Percentiles rank a stretch among this genome's conserved stretches.
These are phyloP conservation scores for Daldinia grandis DNA, from an alignment of 495 filamentous ascomycete species.

Conservation along the genomic window DNA sequence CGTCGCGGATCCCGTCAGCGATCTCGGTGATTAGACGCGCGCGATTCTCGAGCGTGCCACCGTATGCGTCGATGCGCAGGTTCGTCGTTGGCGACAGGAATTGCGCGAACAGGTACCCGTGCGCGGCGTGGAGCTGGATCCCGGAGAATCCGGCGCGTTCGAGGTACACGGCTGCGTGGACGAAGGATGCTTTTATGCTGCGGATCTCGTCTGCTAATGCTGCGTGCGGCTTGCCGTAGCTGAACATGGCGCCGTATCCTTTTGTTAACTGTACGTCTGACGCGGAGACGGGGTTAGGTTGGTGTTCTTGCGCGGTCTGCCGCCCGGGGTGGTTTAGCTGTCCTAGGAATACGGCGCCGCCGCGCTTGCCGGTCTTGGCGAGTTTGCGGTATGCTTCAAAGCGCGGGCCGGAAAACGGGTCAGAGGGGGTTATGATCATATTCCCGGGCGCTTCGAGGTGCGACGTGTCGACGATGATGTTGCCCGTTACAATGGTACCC, in stretches of 20 bases:
- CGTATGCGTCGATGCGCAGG: conserved; percentile 70
- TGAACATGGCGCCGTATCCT: conserved; percentile 40
- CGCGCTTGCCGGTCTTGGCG: conserved; percentile 60
- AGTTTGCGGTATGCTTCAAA: conserved; percentile 67
- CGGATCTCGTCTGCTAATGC: conserved; percentile 60
- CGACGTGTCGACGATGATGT: conserved; percentile 68
- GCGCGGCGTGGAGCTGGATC: conserved; percentile 65
- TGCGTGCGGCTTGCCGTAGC: conserved; percentile 47
- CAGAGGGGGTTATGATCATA: conserved; percentile 61
- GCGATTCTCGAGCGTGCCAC: conserved; percentile 71
- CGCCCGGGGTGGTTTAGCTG: conserved; percentile 73
- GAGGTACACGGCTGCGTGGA: conserved; percentile 57
- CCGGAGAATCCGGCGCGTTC: conserved; percentile 63
- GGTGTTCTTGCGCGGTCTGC: conserved; percentile 58
- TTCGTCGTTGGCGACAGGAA: conserved; percentile 61
- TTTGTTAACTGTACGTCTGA: conserved; percentile 64
- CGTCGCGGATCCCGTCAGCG: conserved; percentile 57
- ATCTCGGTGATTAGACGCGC: conserved; percentile 66
- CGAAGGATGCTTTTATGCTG: conserved; percentile 56
- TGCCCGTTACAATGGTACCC: conserved; percentile 68
- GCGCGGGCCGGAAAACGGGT: conserved; percentile 57
- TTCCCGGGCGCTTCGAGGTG: conserved; percentile 69
- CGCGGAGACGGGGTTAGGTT: conserved; percentile 66
- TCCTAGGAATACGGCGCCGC: conserved; percentile 65
- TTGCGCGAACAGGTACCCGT: conserved; percentile 66